Evolutionary conservation across 352 stramenopile genomes (phyloP).

Genomic region (Thraustochytrium striatum): DNA sequence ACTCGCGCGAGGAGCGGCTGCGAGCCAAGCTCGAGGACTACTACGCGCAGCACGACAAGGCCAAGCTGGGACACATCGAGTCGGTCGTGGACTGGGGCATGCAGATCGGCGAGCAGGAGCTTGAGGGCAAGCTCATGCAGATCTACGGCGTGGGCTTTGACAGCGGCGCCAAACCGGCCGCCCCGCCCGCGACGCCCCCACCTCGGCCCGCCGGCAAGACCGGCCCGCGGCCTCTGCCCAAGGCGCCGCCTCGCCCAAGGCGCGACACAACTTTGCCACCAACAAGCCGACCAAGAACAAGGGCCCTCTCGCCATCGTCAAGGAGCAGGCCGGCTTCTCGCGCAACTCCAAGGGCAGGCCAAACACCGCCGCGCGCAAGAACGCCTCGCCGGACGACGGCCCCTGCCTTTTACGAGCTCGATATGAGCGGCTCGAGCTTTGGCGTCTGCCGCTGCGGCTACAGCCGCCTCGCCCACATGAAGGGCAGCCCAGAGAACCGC

Average conservation of each 20-base stretch:
- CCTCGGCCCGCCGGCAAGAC: too few species aligned
- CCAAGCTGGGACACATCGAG: conserved; percentile 40
- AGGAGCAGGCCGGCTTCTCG: too few species aligned
- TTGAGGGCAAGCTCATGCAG: conserved; percentile 47
- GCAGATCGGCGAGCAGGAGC: conserved; percentile 10
- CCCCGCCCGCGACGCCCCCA: background rate
- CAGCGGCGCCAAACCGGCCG: background rate
- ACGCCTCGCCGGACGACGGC: background rate
- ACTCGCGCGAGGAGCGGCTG: background rate
- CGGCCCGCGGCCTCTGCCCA: background rate
- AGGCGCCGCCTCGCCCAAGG: background rate
- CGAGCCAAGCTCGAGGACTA: background rate
- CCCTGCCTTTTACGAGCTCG: conserved; percentile 44
- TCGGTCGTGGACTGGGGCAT: conserved; percentile 28
- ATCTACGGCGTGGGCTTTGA: conserved; percentile 41
- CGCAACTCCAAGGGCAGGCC: too few species aligned
- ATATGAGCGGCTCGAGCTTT: conserved; percentile 44
- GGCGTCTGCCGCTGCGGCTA: conserved; percentile 45
- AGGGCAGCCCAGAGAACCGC: conserved; percentile 38
- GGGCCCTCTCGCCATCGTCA: background rate
- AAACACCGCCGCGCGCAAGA: conserved; percentile 1
- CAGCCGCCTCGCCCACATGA: conserved; percentile 27
- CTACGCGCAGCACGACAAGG: conserved; percentile 38
- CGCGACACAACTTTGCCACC: too few species aligned
- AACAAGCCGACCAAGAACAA: background rate